Conservation (phyloP, 176 grass and related monocot genomes). For the Aegilops bicornis region DNA sequence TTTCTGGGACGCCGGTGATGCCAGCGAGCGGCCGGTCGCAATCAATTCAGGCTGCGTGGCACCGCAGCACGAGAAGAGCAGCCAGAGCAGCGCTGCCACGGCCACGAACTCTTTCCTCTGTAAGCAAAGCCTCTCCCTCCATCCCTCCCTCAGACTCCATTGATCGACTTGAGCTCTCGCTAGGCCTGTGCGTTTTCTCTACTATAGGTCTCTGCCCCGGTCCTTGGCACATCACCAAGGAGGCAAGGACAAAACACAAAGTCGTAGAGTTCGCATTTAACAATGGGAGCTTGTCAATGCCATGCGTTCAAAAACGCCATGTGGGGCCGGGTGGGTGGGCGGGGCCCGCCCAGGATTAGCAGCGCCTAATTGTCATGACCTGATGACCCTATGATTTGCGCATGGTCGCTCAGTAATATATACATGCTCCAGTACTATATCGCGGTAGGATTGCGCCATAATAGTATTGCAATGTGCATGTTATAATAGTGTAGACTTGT, state of each 20-base stretch:
- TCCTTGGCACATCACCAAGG: slow-evolving; percentile 10
- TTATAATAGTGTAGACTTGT: too few relatives aligned
- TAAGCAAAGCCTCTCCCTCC: background rate
- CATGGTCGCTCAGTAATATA: background rate
- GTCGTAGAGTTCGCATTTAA: slow-evolving; percentile 32
- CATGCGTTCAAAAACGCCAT: slow-evolving; percentile 1
- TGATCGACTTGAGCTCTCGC: background rate
- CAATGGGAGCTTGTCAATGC: slow-evolving; percentile 34
- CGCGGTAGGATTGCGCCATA: background rate
- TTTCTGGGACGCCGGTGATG: slow-evolving; percentile 57
- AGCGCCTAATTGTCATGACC: slow-evolving; percentile 16
- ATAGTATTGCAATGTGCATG: background rate
- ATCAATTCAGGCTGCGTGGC: slow-evolving; percentile 41
- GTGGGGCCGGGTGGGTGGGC: background rate
- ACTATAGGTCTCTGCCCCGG: background rate
- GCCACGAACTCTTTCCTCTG: slow-evolving; percentile 23
- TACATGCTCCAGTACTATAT: background rate
- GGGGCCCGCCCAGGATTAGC: slow-evolving; percentile 28
- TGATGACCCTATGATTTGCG: slow-evolving; percentile 32
- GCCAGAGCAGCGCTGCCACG: background rate
- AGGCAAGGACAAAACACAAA: slow-evolving; percentile 36
- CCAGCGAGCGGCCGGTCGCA: slow-evolving; percentile 8
- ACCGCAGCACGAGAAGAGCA: slow-evolving; percentile 26
- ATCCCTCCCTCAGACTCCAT: background rate
- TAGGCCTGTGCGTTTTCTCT: slow-evolving; percentile 24